Percentiles rank a stretch among this genome's conserved stretches.
These are phyloP conservation scores for Colletotrichum abscissum DNA, from an alignment of 2,329 filamentous ascomycete species.

Conservation along the genomic window DNA sequence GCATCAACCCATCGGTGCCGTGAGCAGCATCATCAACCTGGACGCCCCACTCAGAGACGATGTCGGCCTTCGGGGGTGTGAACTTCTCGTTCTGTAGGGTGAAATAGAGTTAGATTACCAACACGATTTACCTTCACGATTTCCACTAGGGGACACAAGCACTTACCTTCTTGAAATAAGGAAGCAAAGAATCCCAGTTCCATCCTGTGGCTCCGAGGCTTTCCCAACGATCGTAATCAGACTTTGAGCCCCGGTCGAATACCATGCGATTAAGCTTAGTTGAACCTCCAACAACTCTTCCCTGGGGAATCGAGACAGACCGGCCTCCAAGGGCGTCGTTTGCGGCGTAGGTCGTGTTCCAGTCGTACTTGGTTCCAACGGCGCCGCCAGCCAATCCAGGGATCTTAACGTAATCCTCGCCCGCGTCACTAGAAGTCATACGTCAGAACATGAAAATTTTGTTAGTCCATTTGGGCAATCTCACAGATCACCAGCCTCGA, in stretches of 20 bases:
- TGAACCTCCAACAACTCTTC: conserved; percentile 42
- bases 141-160: no score
- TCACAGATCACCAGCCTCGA: conserved; percentile 41
- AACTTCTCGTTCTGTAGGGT: conserved; percentile 34
- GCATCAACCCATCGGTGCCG: conserved; percentile 41
- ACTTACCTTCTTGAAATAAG: conserved; percentile 45
- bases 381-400: conserved; percentile 42
- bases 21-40: conserved; percentile 41
- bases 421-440: conserved; percentile 1
- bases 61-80: conserved; percentile 40
- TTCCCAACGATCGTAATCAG: conserved; percentile 50
- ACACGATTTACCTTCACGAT: background rate
- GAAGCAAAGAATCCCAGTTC: conserved; percentile 48
- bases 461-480: background rate
- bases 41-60: conserved; percentile 41
- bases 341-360: conserved; percentile 39
- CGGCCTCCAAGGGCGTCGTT: conserved; percentile 31
- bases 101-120: background rate
- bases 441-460: background rate
- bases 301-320: conserved; percentile 14
- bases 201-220: conserved; percentile 49
- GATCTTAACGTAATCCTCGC: conserved; percentile 40
- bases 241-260: conserved; percentile 42
- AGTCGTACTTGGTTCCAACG: conserved; percentile 41
- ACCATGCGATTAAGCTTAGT: conserved; percentile 47